phyloP scores from a whole-genome alignment of 2,329 filamentous ascomycete genomes.

The Colletotrichum sp. region DNA sequence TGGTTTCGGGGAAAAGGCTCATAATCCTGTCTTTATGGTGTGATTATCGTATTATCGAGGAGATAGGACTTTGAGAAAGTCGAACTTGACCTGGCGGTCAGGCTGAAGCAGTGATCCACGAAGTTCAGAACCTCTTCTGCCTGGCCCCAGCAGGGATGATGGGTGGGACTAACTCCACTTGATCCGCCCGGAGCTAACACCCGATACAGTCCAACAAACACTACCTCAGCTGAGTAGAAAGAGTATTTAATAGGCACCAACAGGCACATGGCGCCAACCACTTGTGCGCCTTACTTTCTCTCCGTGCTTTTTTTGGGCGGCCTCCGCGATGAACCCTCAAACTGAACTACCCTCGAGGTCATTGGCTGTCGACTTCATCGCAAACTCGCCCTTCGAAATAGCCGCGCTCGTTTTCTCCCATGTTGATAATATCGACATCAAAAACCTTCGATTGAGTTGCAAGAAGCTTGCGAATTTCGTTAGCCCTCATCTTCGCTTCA shows the following conservation, averaged over 20 bases:
- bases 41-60: fast-evolving
- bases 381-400: not conserved
- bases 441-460: not conserved
- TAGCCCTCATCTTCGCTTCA: not conserved
- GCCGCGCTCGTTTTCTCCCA: not conserved
- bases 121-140: not conserved
- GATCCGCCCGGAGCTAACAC: not conserved
- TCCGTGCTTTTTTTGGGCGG: too few species aligned
- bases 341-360: fast-evolving
- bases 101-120: not conserved
- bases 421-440: not conserved
- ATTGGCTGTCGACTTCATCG: not conserved
- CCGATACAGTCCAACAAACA: not conserved
- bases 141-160: not conserved
- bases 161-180: not conserved
- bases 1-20: not conserved
- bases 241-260: not conserved
- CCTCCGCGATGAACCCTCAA: not conserved
- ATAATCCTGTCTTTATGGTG: fast-evolving
- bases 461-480: not conserved
- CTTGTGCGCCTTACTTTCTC: too few species aligned
- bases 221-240: fast-evolving
- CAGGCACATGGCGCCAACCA: not conserved
- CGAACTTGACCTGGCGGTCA: fast-evolving
- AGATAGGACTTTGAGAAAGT: not conserved